Base-by-base conservation (phyloP, 2,329 filamentous ascomycete species). In the Pseudomassariella vexata region DNA sequence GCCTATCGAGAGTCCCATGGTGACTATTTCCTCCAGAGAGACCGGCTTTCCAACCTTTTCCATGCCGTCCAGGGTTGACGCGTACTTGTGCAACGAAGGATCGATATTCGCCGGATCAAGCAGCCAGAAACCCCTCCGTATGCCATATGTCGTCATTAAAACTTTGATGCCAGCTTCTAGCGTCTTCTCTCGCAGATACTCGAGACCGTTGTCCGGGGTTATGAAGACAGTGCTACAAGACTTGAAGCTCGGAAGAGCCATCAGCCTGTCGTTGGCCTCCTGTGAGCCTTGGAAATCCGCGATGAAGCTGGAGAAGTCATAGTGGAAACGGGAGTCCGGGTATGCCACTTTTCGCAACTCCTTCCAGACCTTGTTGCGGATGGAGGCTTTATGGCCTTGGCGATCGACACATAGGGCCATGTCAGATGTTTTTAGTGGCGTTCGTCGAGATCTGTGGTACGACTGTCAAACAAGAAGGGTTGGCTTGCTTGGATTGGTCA, bases 191-290 rank as follows among this genome's bases (percentile, higher is more conserved):
- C 63, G 53, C 17, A 66, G 46, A 7, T 52, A 41, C 41, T 65
- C 60, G n/a, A 66, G 50, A 41, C 60, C 63, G 36, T 64, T 65
- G 39, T 66, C 63, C 3, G 60, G 56, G 5, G 60, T 58, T 15
- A 62, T 54, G 37, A 66, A 63, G 27, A 66, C 39, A 5, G 48
- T 47, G 9, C 35, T 24, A 4, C 55, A 51, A 7, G 39, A 30
- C 12, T 40, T 28, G 38, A 64, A 65, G 32, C 45, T 50, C 4
- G 49, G 45, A 11, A 62, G 42, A 4, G 47, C 34, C 2, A 45
- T 33, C 3, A 66, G 41, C 21, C 46, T 50, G 6, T 49, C 39
- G 11, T 50, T 48, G 2, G 62, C 62, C 1, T 41, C 37, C 3
- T 47, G 33, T 0, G 63, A 65, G 28, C 49, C 52, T 5, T 48